phyloP scores from a whole-genome alignment of 306 rosid species.

The Quercus mongolica region DNA sequence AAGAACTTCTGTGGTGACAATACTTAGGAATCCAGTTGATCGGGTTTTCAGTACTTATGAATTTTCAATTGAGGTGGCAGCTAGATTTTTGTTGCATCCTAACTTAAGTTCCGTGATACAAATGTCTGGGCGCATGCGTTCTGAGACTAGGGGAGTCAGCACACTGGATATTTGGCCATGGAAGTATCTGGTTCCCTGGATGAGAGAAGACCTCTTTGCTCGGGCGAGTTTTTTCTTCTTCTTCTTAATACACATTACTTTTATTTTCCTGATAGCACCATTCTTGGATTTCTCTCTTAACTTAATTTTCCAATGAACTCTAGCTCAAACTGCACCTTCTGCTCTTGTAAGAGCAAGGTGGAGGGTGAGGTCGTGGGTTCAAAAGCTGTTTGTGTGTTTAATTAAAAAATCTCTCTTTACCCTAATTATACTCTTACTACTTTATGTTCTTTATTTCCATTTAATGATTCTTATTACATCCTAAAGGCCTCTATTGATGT shows the following conservation, averaged over 20 bases:
- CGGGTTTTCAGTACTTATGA: slow-evolving; percentile 91
- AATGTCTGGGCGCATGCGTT: slow-evolving; percentile 62
- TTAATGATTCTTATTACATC: not conserved
- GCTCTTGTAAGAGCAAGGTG: no score
- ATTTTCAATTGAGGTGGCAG: slow-evolving; percentile 95
- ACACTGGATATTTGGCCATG: slow-evolving; percentile 99
- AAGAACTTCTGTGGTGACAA: slow-evolving; percentile 88
- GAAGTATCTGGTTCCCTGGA: slow-evolving; percentile 98
- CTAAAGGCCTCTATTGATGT: not conserved
- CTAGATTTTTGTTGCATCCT: slow-evolving; percentile 96
- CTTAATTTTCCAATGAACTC: not conserved
- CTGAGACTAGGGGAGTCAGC: slow-evolving; percentile 69
- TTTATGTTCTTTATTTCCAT: not conserved
- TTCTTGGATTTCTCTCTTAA: not conserved
- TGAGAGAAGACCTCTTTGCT: slow-evolving; percentile 84
- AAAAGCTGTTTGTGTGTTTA: no score
- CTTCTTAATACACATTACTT: not conserved
- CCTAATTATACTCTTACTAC: not conserved
- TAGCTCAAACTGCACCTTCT: no score
- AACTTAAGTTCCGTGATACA: slow-evolving; percentile 79
- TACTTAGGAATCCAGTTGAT: slow-evolving; percentile 90
- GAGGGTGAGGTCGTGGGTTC: no score
- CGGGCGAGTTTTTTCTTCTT: slow-evolving; percentile 49
- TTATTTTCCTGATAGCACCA: not conserved
- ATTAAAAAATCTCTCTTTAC: not conserved